Base-by-base conservation (phyloP, 768 basidiomycete genomes). In the Leccinellum rugosiceps region DNA sequence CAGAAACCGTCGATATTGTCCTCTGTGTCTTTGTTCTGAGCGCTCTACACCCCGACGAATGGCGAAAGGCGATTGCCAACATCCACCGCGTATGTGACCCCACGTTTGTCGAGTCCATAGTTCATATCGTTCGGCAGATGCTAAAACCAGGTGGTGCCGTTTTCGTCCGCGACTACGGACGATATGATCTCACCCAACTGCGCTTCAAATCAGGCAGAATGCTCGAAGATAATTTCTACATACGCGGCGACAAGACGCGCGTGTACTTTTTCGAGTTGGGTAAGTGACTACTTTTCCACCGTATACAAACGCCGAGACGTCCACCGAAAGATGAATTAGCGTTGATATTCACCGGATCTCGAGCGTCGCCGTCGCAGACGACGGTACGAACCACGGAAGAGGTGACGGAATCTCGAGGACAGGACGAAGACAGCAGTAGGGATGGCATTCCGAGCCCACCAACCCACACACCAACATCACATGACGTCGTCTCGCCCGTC, bases 201-300 rank as follows among this genome's bases (percentile, higher is more conserved):
- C 82, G 97, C 10, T 97, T 99, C 79, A 97, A 93, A 72, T 80
- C 80, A 6, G 86, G 88, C 2, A 81, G 97, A 11, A 80, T 98
- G 55, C 82, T 98, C 11, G 90, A 93, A 44, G 93, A 95, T 48
- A 95, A 97, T 69, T 87, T 99, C 62, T 99, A 99, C 67, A 89
- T 97, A 52, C 83, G 97, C 35, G 97, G 97, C 1, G 97, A 99
- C 75, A 95, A 93, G 66, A 98, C 97, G 0, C 80, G 97, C 38
- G 97, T 99, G 0, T 98, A 98, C 73, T 99, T 98, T 72, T 99
- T 99, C 63, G 89, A 92, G 58, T 71, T 91, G 11, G 91, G 94
- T 92, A 63, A 30, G 76, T 62, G 1, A 11, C 23, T 1, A 5
- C 35, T 13, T 14, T 7, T 19, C n/a, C 19, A 19, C 52, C 6